These are phyloP conservation scores for Globisporangium cystogenes DNA, from an alignment of 352 stramenopile species.

Conservation along the genomic window DNA sequence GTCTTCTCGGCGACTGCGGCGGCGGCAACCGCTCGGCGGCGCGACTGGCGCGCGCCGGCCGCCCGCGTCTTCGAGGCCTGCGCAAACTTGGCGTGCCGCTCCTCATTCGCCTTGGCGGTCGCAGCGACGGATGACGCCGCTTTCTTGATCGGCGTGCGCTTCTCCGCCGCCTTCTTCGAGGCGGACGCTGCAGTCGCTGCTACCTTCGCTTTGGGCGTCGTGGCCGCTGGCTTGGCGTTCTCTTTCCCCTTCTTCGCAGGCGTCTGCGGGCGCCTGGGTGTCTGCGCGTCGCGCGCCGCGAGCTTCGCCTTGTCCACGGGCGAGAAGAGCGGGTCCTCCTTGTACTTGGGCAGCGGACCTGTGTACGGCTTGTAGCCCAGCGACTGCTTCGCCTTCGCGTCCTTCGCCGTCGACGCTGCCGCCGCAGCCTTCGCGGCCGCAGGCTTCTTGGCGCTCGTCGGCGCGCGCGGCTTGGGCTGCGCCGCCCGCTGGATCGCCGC, in stretches of 20 bases:
- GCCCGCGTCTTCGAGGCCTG: conserved; percentile 32
- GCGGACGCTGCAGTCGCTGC: conserved; percentile 16
- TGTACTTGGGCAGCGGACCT: conserved; percentile 49
- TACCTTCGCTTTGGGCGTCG: background rate
- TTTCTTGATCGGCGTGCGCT: conserved; percentile 22
- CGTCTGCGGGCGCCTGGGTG: conserved; percentile 14
- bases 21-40: conserved; percentile 2
- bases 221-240: conserved; percentile 13
- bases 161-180: conserved; percentile 18
- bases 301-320: conserved; percentile 15
- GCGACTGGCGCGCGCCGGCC: conserved; percentile 8
- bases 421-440: background rate
- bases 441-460: conserved; percentile 4
- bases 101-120: conserved; percentile 17
- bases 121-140: conserved; percentile 6
- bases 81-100: conserved; percentile 29
- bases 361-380: conserved; percentile 60
- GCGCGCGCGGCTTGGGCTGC: conserved; percentile 8
- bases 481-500: background rate
- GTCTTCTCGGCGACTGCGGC: background rate
- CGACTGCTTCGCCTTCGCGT: conserved; percentile 7
- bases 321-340: conserved; percentile 58
- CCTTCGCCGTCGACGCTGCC: background rate
- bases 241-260: conserved; percentile 17
- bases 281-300: conserved; percentile 14